Base-by-base conservation (phyloP, 495 filamentous ascomycete genomes). In the Venustampulla echinocandica region DNA sequence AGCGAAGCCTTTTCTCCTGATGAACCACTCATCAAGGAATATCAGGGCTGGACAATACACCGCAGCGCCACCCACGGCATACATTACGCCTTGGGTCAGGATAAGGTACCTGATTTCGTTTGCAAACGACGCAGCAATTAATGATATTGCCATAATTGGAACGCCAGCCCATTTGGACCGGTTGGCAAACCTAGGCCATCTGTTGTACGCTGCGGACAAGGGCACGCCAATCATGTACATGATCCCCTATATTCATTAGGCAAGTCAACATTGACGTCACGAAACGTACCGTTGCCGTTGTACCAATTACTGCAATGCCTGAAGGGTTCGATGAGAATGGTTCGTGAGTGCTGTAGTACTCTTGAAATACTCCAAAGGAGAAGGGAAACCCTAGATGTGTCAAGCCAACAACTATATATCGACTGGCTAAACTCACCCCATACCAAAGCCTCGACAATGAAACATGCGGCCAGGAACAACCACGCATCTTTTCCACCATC, bases 401-500 rank as follows among this genome's bases (percentile, higher is more conserved):
- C 47, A 67, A 68, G 50, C 5, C 38, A 35, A 25, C 38, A 7
- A 19, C 44, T 33, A 15, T 30, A 25, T 15, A 18, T 22, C 3
- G 42, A 25, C n/a, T 50, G n/a, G 18, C n/a, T 17, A 15, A 14
- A 52, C 59, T 53, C 53, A 76, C 74, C 77, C 80, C 78, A 82
- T 32, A 79, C 65, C 6, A 79, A 60, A 23, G 67, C 70, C 49
- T 84, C 75, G 14, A 80, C 62, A 18, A 76, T 57, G 49, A 82
- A 77, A 41, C 71, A 69, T 2, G 69, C 71, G 2, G 68, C 58
- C 10, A 84, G 66, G 41, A 77, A 75, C 0, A 80, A 59, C 68
- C 75, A 83, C 4, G 80, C 78, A 25, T 67, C 55, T 44, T 65
- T 69, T 11, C 77, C 79, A 11, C 65, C 56, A 58, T 81, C 79